Conservation (phyloP, 805 yeast species). For the Hanseniaspora lindneri region DNA sequence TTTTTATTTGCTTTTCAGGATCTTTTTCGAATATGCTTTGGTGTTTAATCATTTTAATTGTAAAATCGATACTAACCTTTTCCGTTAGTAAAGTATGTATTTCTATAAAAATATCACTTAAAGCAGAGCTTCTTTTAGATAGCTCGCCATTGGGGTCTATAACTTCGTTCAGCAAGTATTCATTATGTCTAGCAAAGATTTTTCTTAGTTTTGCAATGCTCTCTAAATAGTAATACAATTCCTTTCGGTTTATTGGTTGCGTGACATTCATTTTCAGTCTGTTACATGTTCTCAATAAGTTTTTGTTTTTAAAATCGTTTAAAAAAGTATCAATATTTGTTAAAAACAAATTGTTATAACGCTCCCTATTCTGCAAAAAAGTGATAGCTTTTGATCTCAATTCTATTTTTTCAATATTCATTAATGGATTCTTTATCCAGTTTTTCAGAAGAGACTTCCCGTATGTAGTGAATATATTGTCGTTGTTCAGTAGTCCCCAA, state of each 20-base stretch:
- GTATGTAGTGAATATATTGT: conserved; percentile 66
- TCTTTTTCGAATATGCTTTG: conserved; percentile 43
- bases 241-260: conserved; percentile 37
- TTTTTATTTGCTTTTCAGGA: conserved; percentile 34
- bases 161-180: conserved; percentile 25
- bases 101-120: conserved; percentile 26
- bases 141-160: conserved; percentile 18
- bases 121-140: conserved; percentile 25
- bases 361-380: conserved; percentile 31
- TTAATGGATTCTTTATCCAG: conserved; percentile 71
- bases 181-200: conserved; percentile 25
- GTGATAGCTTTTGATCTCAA: conserved; percentile 53
- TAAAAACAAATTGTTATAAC: conserved; percentile 25
- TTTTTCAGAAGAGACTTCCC: conserved; percentile 55
- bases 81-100: background rate
- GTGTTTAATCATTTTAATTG: conserved; percentile 41
- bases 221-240: conserved; percentile 43
- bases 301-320: conserved; percentile 37
- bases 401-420: conserved; percentile 41
- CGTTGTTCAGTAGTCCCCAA: conserved; percentile 45
- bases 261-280: conserved; percentile 50
- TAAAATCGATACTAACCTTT: background rate
- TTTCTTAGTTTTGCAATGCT: conserved; percentile 33
- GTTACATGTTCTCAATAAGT: conserved; percentile 42
- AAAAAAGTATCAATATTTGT: conserved; percentile 29